These are phyloP conservation scores for Mortierella polycephala DNA, from an alignment of 371 early-diverging fungal species.

Conservation along the genomic window DNA sequence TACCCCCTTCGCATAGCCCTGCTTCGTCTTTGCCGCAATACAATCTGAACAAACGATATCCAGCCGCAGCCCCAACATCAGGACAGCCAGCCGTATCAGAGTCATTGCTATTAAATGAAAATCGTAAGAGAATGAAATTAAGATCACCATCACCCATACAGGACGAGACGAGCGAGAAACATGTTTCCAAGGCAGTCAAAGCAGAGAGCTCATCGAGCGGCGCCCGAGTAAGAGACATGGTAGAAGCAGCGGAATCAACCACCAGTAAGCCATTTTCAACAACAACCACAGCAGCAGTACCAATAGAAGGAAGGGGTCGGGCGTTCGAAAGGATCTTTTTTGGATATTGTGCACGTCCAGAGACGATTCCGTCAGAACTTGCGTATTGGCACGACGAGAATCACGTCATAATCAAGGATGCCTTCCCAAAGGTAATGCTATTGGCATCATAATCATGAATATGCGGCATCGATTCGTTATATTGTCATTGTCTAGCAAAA, in stretches of 20 bases:
- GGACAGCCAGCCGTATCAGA: neutral
- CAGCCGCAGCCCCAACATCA: neutral
- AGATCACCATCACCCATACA: neutral
- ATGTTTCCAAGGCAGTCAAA: neutral
- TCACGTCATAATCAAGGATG: conserved; percentile 59
- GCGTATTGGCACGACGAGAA: conserved; percentile 52
- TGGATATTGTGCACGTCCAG: conserved; percentile 53
- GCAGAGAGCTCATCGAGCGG: neutral
- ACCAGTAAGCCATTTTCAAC: neutral
- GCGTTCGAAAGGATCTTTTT: conserved; percentile 22
- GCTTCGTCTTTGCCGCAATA: neutral
- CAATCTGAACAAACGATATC: neutral
- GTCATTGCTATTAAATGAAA: neutral
- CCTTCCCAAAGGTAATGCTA: conserved; percentile 60
- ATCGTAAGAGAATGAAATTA: neutral
- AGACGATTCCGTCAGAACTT: conserved; percentile 32
- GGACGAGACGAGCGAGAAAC: neutral
- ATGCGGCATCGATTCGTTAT: neutral
- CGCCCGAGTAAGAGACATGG: neutral
- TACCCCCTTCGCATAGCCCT: neutral
- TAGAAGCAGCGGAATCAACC: neutral
- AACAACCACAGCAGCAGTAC: neutral
- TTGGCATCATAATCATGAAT: neutral
- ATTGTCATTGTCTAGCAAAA: neutral
- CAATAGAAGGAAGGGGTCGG: neutral